These are phyloP conservation scores for Scutellaria baicalensis DNA, from an alignment of 257 asterid species.

Conservation along the genomic window DNA sequence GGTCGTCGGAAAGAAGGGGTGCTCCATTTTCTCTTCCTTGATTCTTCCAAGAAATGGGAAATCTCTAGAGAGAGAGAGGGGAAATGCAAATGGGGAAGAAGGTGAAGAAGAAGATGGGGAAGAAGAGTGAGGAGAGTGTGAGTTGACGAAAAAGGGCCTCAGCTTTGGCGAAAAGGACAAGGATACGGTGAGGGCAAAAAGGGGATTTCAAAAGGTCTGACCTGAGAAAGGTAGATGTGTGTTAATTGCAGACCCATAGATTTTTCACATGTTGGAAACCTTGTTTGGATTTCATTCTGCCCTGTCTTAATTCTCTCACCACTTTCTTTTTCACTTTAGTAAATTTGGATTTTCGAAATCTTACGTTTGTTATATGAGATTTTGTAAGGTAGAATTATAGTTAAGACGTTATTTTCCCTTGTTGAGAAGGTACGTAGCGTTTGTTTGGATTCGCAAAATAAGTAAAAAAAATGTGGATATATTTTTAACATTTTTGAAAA, in stretches of 20 bases:
- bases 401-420: no score
- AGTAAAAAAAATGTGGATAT: no score
- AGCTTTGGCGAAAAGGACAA: background rate
- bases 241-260: background rate
- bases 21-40: constrained; percentile 48
- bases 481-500: no score
- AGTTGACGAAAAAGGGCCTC: constrained; percentile 29
- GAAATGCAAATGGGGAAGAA: background rate
- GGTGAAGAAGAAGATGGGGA: background rate
- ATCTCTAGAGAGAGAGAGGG: background rate
- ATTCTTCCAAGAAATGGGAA: background rate
- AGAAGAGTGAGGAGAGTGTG: constrained; percentile 9
- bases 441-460: no score
- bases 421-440: no score
- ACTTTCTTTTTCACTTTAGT: no score
- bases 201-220: background rate
- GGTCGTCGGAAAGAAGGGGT: constrained; percentile 66
- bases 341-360: no score
- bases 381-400: no score
- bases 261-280: background rate
- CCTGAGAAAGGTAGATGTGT: background rate
- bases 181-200: background rate
- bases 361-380: no score
- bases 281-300: no score
- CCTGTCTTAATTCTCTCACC: no score